Conservation (phyloP, 148 eudicot species). For the Chenopodium quinoa region DNA sequence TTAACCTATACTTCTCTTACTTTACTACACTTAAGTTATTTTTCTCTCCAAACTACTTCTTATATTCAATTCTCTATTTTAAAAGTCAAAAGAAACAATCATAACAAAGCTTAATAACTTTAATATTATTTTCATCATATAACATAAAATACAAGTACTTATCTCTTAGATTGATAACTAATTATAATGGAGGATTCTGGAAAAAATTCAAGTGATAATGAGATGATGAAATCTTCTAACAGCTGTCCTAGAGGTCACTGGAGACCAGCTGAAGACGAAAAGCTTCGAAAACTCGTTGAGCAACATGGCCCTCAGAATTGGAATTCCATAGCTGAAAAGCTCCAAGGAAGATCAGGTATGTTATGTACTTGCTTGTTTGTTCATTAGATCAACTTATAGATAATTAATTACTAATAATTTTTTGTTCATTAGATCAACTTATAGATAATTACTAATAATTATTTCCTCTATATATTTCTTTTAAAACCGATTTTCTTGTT, state of each 20-base stretch:
- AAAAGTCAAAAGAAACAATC: constrained; percentile 20
- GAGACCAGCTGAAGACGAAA: constrained; percentile 94
- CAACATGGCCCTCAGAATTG: constrained; percentile 88
- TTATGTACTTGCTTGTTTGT: neutral
- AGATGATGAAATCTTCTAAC: constrained; percentile 34
- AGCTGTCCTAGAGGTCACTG: constrained; percentile 91
- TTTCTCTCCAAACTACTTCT: neutral
- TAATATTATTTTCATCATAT: neutral
- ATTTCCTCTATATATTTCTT: neutral
- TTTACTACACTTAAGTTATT: neutral
- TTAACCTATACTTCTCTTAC: constrained; percentile 23
- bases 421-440: neutral
- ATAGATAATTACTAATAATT: neutral
- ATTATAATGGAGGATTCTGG: constrained; percentile 48
- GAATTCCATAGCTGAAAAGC: constrained; percentile 93
- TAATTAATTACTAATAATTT: neutral
- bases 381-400: neutral
- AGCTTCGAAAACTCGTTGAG: constrained; percentile 76
- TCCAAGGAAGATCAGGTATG: constrained; percentile 93
- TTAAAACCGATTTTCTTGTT: neutral
- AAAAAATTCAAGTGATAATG: constrained; percentile 45
- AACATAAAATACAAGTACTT: neutral
- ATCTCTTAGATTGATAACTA: neutral
- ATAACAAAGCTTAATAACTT: neutral
- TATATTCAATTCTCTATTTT: neutral